Conservation (phyloP, 208 protist genomes). For the Acanthamoeba rhysodes region DNA sequence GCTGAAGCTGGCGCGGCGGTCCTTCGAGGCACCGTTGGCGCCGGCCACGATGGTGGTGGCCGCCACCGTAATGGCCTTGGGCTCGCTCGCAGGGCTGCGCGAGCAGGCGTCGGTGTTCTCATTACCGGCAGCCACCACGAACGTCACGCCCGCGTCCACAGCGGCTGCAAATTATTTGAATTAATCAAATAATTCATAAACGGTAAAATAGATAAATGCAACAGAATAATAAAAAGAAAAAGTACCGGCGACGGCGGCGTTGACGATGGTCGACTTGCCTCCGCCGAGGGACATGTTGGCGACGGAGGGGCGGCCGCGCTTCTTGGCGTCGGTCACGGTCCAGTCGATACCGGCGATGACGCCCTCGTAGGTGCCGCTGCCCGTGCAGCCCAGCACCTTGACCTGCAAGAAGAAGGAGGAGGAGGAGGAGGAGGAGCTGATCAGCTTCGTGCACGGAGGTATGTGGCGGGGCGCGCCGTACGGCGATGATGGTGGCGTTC, state of each 20-base stretch:
- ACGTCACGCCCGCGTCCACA: constrained; percentile 68
- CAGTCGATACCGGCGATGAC: constrained; percentile 77
- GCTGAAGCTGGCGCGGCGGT: constrained; percentile 65
- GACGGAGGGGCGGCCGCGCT: constrained; percentile 27
- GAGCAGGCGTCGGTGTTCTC: constrained; percentile 73
- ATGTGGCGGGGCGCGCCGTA: not conserved
- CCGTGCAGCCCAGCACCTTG: constrained; percentile 76
- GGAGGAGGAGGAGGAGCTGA: too few species aligned
- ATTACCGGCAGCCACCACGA: constrained; percentile 79
- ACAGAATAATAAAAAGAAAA: not conserved
- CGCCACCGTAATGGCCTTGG: constrained; percentile 69
- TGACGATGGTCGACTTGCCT: constrained; percentile 68
- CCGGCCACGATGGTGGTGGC: constrained; percentile 42
- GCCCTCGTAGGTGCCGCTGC: constrained; percentile 62
- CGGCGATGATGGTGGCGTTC: constrained; percentile 72
- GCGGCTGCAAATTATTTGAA: not conserved
- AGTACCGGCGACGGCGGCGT: constrained; percentile 70
- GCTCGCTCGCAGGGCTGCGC: constrained; percentile 48
- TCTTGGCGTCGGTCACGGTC: constrained; percentile 69
- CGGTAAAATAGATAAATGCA: not conserved
- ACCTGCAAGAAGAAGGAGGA: not conserved
- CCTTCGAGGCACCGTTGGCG: not conserved
- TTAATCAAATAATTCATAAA: not conserved
- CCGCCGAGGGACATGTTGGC: constrained; percentile 82
- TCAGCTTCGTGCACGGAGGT: too few species aligned